Evolutionary conservation across 805 yeast species (phyloP).

Genomic region (Sungouiozyma intestinalis): DNA sequence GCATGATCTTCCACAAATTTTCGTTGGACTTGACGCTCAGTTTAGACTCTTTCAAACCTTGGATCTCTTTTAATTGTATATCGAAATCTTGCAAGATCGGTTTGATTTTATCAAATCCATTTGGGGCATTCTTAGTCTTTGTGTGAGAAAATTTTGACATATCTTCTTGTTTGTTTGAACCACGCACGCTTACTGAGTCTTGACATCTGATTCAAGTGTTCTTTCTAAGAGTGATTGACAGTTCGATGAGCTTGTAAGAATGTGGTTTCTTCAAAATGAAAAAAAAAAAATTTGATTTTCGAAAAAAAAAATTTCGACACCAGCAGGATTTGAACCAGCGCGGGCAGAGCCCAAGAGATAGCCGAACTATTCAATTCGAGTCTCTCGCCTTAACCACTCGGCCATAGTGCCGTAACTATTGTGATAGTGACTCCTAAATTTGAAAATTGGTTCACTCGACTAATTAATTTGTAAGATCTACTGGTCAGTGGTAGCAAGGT

Average conservation of each 20-base stretch:
- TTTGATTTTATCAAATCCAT: slow-evolving; percentile 58
- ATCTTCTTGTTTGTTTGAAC: slow-evolving; percentile 13
- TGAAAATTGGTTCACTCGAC: slow-evolving; percentile 16
- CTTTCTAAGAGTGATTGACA: too few relatives aligned
- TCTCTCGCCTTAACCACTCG: slow-evolving; percentile 73
- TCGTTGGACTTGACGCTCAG: slow-evolving; percentile 44
- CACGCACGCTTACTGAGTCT: neutral
- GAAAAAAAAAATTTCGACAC: slow-evolving; percentile 41
- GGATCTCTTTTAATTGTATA: slow-evolving; percentile 45
- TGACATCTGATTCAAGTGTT: too few relatives aligned
- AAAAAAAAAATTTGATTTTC: neutral
- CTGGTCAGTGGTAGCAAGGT: too few relatives aligned
- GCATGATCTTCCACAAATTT: slow-evolving; percentile 58
- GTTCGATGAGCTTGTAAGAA: neutral
- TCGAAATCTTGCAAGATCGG: slow-evolving; percentile 55
- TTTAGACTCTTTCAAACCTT: slow-evolving; percentile 30
- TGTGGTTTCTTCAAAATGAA: neutral
- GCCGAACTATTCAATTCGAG: slow-evolving; percentile 38
- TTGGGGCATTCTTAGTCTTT: slow-evolving; percentile 46
- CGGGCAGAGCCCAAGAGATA: slow-evolving; percentile 65
- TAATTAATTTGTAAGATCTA: neutral
- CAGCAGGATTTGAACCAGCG: slow-evolving; percentile 76
- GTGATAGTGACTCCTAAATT: neutral
- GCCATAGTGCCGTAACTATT: slow-evolving; percentile 42
- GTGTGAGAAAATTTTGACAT: slow-evolving; percentile 7